A percentile compares a stretch with the other conserved stretches of the same genome.
phyloP scores from a whole-genome alignment of 2,329 filamentous ascomycete species.

The Lomentospora prolificans region DNA sequence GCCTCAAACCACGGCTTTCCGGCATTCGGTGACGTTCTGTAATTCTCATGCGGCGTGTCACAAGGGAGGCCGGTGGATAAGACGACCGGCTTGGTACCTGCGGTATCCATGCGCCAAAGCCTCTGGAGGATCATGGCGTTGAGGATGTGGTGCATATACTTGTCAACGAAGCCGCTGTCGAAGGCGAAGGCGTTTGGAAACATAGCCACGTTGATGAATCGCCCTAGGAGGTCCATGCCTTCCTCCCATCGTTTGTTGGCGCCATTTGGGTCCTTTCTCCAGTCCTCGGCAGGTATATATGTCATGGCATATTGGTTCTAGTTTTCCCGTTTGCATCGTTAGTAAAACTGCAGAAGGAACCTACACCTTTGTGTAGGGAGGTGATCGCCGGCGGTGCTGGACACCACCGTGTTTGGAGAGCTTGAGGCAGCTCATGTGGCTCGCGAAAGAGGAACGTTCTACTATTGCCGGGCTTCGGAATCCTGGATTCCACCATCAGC shows the following conservation, averaged over 20 bases:
- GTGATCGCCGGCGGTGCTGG: too few relatives aligned
- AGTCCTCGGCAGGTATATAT: background rate
- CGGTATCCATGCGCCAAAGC: background rate
- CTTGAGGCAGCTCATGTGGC: too few relatives aligned
- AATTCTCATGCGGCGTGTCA: background rate
- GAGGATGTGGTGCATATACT: background rate
- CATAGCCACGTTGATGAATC: background rate
- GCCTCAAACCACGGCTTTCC: background rate
- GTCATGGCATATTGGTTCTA: background rate
- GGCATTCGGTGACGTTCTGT: background rate
- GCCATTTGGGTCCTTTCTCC: background rate
- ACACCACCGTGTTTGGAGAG: too few relatives aligned
- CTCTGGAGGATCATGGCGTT: background rate
- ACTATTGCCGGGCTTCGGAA: too few relatives aligned
- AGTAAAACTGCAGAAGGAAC: too few relatives aligned
- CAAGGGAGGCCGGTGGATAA: background rate
- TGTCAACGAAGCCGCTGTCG: slow-evolving; percentile 2
- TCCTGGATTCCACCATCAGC: too few relatives aligned
- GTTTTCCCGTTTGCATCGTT: too few relatives aligned
- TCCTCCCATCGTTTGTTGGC: background rate
- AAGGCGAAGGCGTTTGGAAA: background rate
- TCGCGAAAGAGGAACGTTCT: too few relatives aligned
- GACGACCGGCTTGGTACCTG: background rate
- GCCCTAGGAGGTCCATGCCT: background rate
- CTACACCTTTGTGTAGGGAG: too few relatives aligned